Evolutionary conservation across 768 basidiomycete genomes (phyloP).

Genomic region (Bullera alba): DNA sequence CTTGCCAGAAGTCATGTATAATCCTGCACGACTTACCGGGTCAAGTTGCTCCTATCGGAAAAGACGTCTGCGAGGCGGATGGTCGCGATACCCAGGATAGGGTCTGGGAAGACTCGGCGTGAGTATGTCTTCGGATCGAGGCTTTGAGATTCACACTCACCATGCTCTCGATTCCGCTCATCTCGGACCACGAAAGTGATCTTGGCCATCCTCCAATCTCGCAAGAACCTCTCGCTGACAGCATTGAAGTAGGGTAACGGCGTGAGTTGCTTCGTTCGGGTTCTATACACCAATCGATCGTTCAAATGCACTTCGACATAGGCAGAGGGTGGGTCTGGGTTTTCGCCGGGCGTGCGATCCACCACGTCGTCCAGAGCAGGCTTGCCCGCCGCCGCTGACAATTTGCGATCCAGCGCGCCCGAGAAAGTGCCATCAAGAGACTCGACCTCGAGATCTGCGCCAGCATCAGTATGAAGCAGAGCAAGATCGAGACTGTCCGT

Average conservation of each 20-base stretch:
- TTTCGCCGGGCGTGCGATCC: conserved; percentile 32
- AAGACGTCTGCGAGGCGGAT: conserved; percentile 35
- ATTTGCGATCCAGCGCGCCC: neutral
- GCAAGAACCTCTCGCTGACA: conserved; percentile 41
- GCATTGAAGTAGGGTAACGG: conserved; percentile 46
- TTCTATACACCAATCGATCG: conserved; percentile 42
- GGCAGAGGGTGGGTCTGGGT: conserved; percentile 38
- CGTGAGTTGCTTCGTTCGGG: conserved; percentile 44
- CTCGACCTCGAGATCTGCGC: conserved; percentile 35
- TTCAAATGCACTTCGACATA: conserved; percentile 46
- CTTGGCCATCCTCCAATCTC: conserved; percentile 42
- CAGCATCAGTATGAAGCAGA: neutral
- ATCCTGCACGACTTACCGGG: conserved; percentile 8
- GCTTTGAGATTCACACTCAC: too few relatives aligned
- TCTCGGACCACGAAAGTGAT: conserved; percentile 43
- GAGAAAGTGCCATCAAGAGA: conserved; percentile 30
- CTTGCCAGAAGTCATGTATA: neutral
- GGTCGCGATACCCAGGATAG: conserved; percentile 39
- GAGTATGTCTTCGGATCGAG: too few relatives aligned
- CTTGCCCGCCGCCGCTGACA: conserved; percentile 27
- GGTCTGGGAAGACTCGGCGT: too few relatives aligned
- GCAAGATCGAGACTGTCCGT: neutral
- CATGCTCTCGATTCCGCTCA: conserved; percentile 45
- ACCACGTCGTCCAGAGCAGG: conserved; percentile 34
- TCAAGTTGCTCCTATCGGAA: conserved; percentile 30